These are phyloP conservation scores for Osmozyma mogii DNA, from an alignment of 805 yeast species.

Conservation along the genomic window DNA sequence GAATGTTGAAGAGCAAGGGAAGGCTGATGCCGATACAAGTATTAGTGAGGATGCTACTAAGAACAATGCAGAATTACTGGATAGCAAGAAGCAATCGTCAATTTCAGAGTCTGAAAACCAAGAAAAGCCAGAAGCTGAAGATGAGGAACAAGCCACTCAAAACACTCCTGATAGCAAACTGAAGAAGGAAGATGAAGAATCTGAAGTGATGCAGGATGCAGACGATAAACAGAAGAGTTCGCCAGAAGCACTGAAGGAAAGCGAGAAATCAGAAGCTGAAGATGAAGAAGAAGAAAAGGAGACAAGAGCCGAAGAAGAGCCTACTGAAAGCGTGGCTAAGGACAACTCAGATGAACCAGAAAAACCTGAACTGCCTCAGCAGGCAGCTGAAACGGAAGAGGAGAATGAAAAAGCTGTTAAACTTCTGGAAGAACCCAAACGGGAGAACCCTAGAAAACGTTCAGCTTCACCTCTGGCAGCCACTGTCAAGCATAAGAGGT, in stretches of 20 bases:
- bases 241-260: neutral
- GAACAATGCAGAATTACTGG: too few relatives aligned
- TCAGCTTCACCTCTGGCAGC: conserved; percentile 5
- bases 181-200: conserved; percentile 1
- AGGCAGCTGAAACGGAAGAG: conserved; percentile 1
- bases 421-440: conserved; percentile 2
- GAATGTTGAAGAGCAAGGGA: too few relatives aligned
- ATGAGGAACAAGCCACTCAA: neutral
- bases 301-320: conserved; percentile 5
- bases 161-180: neutral
- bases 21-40: too few relatives aligned
- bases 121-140: neutral
- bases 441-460: conserved; percentile 36
- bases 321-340: conserved; percentile 1
- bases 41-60: too few relatives aligned
- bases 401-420: too few relatives aligned
- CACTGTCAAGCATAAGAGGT: conserved; percentile 33
- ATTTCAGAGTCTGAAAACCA: too few relatives aligned
- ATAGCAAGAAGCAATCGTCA: too few relatives aligned
- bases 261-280: neutral
- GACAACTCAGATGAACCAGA: conserved; percentile 8
- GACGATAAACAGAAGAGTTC: conserved; percentile 1
- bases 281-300: too few relatives aligned
- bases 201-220: conserved; percentile 1
- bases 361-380: conserved; percentile 1